Evolutionary conservation across 176 grass and related monocot species (phyloP), one percentile per base, ranked within the genome.

Genomic region (Zoysia japonica): DNA sequence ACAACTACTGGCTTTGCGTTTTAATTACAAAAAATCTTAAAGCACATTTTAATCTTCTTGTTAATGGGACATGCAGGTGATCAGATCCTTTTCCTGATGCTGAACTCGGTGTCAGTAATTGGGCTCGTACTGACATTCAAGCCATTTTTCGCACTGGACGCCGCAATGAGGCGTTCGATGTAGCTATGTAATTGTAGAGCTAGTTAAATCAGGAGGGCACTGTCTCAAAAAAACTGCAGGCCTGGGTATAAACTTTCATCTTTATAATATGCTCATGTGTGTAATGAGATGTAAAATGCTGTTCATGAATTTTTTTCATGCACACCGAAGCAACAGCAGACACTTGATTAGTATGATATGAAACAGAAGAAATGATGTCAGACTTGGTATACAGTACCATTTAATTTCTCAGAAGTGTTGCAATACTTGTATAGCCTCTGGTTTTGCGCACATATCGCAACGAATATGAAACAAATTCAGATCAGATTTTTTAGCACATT

Each of bases 81-180:
- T 75, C 90, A 93, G 28, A 75, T 93, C 61, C 55, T 90, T 49
- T 93, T 93, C 82, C 56, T 85, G 68, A 83, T 90, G 67, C 51
- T 93, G 47, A 90, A 76, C 64, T 69, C 85, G 81, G 84, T 90
- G 7, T 83, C 78, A 2, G 20, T 90, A 5, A 57, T 87, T 37
- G 82, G 91, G 36, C 47, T 93, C 14, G 12, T 71, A 2, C 61
- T 93, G 57, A 85, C 80, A 2, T 87, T 87, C 82, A 85, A 52
- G 55, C 87, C 78, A 62, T 93, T 87, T 54, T 87, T 93, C 61
- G 47, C 77, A 13, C 17, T 91, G 36, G 71, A 77, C 0, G 73
- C 43, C 62, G 16, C 43, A 4, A 68, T 67, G 77, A 77, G 62
- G 5, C 47, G 28, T 52, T 56, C 69, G 28, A 28, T 28, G 9